Evolutionary conservation across 2,329 filamentous ascomycete species (phyloP).

Genomic region (Apiospora aurea): DNA sequence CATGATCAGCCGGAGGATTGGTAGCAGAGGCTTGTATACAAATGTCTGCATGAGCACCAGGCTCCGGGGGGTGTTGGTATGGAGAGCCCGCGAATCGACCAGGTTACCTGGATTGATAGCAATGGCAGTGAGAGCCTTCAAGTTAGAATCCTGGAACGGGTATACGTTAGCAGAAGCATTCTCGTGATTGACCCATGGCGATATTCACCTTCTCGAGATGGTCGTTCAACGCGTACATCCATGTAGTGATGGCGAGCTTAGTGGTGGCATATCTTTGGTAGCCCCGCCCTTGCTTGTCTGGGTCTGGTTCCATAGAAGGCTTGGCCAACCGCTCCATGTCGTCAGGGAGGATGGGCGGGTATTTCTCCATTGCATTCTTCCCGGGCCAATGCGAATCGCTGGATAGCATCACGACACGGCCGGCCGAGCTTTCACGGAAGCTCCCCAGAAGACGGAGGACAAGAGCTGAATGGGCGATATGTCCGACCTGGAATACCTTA

Average conservation of each 20-base stretch:
- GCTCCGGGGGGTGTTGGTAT: too few relatives aligned
- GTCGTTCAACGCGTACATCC: too few relatives aligned
- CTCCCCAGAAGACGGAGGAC: conserved; percentile 12
- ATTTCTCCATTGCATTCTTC: conserved; percentile 22
- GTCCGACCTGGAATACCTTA: conserved; percentile 11
- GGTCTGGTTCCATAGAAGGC: conserved; percentile 1
- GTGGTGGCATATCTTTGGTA: conserved; percentile 20
- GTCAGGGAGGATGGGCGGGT: background rate
- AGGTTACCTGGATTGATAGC: background rate
- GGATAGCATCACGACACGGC: conserved; percentile 1
- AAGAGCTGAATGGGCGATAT: conserved; percentile 5
- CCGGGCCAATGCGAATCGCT: conserved; percentile 17
- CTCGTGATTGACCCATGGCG: too few relatives aligned
- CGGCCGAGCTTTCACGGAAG: background rate
- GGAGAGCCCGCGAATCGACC: background rate
- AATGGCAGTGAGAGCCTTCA: too few relatives aligned
- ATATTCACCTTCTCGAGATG: too few relatives aligned
- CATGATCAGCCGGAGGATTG: background rate
- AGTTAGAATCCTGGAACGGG: too few relatives aligned
- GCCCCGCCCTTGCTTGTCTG: conserved; percentile 20
- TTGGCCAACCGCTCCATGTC: background rate
- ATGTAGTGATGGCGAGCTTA: background rate
- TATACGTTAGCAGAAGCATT: too few relatives aligned
- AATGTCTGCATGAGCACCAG: background rate
- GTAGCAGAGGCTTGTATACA: conserved; percentile 1